Evolutionary conservation across 805 yeast species (phyloP).

Genomic region (Ogataea dorogensis): DNA sequence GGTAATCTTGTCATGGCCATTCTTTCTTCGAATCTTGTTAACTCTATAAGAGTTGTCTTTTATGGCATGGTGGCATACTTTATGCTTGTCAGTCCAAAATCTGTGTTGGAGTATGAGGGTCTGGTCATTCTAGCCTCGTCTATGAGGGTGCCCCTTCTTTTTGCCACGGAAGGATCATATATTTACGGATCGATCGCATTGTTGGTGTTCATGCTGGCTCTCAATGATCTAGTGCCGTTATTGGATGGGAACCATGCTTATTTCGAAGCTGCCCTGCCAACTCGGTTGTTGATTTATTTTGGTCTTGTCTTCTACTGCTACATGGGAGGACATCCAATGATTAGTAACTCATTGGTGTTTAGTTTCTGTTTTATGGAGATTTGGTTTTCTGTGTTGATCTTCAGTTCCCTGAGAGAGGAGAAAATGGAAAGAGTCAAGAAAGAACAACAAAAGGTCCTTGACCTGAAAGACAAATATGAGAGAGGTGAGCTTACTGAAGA

Average conservation of each 20-base stretch:
- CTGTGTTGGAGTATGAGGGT: conserved; percentile 31
- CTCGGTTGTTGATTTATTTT: conserved; percentile 52
- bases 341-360: conserved; percentile 66
- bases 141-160: conserved; percentile 34
- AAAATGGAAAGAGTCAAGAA: conserved; percentile 42
- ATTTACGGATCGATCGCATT: conserved; percentile 48
- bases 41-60: conserved; percentile 22
- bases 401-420: conserved; percentile 63
- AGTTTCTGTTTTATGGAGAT: conserved; percentile 60
- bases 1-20: conserved; percentile 27
- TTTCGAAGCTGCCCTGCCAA: conserved; percentile 61
- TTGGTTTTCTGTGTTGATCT: conserved; percentile 66
- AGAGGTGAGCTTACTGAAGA: conserved; percentile 27
- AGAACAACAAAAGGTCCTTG: conserved; percentile 17
- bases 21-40: conserved; percentile 26
- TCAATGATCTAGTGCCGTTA: conserved; percentile 60
- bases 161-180: conserved; percentile 33
- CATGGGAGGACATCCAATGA: conserved; percentile 39
- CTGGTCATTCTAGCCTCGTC: conserved; percentile 29
- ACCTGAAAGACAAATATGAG: conserved; percentile 27
- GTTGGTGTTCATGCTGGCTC: conserved; percentile 42
- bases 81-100: conserved; percentile 24
- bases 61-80: conserved; percentile 24
- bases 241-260: conserved; percentile 42
- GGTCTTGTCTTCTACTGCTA: conserved; percentile 49